A percentile compares a stretch with the other conserved stretches of the same genome.
These are phyloP conservation scores for Puccinia novopanici DNA, from an alignment of 1,284 basidiomycete species.

Conservation along the genomic window DNA sequence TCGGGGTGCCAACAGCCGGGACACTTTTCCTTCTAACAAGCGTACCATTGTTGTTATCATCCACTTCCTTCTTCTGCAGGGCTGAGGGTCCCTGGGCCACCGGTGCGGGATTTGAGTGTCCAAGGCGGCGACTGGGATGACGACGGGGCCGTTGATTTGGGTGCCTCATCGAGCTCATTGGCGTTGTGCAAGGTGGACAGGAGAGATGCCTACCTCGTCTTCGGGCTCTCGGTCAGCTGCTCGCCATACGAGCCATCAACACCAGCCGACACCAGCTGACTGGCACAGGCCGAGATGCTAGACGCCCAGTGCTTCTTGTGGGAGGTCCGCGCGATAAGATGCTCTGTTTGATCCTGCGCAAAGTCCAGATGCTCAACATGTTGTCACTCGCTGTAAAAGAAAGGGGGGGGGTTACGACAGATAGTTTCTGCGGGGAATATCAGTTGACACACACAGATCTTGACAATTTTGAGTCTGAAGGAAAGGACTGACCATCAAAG, in stretches of 20 bases:
- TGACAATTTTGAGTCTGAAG: background rate
- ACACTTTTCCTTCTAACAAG: background rate
- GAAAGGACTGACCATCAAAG: constrained; percentile 65
- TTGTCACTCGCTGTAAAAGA: constrained; percentile 83
- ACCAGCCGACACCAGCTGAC: background rate
- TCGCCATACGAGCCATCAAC: background rate
- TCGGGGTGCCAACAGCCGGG: background rate
- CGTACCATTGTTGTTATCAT: background rate
- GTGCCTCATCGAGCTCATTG: background rate
- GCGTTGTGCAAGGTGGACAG: background rate
- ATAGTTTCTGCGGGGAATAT: constrained; percentile 62
- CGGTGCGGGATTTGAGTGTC: background rate
- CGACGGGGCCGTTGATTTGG: background rate
- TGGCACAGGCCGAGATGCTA: background rate
- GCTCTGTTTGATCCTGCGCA: constrained; percentile 38
- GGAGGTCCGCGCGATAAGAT: constrained; percentile 37
- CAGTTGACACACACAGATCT: constrained; percentile 9
- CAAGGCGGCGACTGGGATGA: background rate
- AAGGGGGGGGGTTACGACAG: constrained; percentile 95
- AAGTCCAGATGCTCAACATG: constrained; percentile 73
- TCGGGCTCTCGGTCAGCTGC: background rate
- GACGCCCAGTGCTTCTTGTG: constrained; percentile 13
- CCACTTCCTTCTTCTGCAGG: background rate
- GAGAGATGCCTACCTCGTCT: background rate
- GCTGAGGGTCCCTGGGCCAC: background rate